Percentiles rank a stretch among this genome's conserved stretches.
Evolutionary conservation across 768 basidiomycete genomes (phyloP).

Genomic region (Tremella mesenterica): DNA sequence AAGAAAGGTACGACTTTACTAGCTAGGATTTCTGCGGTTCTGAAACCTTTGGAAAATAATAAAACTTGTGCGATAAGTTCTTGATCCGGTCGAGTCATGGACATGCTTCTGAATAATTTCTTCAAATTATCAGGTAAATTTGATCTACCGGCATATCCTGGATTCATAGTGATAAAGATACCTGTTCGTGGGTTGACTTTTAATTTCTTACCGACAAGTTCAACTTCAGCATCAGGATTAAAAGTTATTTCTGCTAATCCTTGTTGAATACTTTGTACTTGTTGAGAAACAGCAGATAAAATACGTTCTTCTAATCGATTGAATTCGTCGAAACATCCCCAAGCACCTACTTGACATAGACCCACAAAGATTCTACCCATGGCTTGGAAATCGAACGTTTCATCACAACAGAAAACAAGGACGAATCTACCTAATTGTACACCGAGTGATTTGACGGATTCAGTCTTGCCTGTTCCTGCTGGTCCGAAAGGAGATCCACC

Average conservation of each 20-base stretch:
- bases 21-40: slow-evolving; percentile 92
- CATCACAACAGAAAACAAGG: slow-evolving; percentile 99
- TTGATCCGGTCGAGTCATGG: slow-evolving; percentile 96
- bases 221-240: slow-evolving; percentile 83
- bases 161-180: slow-evolving; percentile 98
- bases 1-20: slow-evolving; percentile 99
- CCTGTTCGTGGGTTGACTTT: slow-evolving; percentile 92
- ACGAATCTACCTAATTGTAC: slow-evolving; percentile 96
- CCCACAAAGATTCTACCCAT: slow-evolving; percentile 99
- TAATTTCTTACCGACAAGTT: slow-evolving; percentile 86
- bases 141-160: slow-evolving; percentile 96
- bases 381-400: slow-evolving; percentile 98
- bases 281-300: slow-evolving; percentile 93
- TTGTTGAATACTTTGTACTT: slow-evolving; percentile 97
- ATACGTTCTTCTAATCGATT: slow-evolving; percentile 97
- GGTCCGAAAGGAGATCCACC: slow-evolving; percentile 98
- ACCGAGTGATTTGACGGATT: slow-evolving; percentile 97
- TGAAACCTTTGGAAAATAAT: slow-evolving; percentile 98
- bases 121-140: slow-evolving; percentile 50
- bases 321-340: slow-evolving; percentile 58
- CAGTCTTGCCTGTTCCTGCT: slow-evolving; percentile 98
- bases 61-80: slow-evolving; percentile 99
- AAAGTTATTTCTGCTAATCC: slow-evolving; percentile 73
- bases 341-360: slow-evolving; percentile 96
- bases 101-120: slow-evolving; percentile 91